phyloP scores from a whole-genome alignment of 306 rosid genomes.

The Oemleria cerasiformis region DNA sequence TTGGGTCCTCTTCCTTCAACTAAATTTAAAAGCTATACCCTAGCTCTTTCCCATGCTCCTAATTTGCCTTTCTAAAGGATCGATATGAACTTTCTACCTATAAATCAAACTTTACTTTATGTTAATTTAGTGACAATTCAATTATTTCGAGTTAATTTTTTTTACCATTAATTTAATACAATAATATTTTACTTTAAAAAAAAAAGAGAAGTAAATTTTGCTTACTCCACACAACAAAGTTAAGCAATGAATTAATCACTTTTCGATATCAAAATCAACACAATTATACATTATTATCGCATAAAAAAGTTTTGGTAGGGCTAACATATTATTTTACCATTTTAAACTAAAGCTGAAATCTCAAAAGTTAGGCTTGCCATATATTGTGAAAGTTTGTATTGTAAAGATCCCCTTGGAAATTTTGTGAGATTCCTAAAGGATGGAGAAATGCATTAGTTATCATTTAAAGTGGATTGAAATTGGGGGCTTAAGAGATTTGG shows the following conservation, averaged over 20 bases:
- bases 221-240: too few species aligned
- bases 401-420: not conserved
- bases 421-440: conserved; percentile 7
- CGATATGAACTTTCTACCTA: not conserved
- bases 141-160: not conserved
- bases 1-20: conserved; percentile 9
- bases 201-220: too few species aligned
- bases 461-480: conserved; percentile 14
- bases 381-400: not conserved
- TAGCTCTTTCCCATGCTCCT: not conserved
- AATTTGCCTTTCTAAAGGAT: not conserved
- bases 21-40: not conserved
- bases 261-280: too few species aligned
- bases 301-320: too few species aligned
- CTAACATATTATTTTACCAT: not conserved
- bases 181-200: too few species aligned
- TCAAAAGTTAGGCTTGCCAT: not conserved
- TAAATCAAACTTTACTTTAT: not conserved
- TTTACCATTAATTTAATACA: too few species aligned
- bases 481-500: conserved; percentile 3
- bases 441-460: not conserved
- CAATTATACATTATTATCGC: too few species aligned
- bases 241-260: too few species aligned
- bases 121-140: not conserved
- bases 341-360: not conserved